These are phyloP conservation scores for Trametes versicolor DNA, from an alignment of 1,284 basidiomycete genomes.

Conservation along the genomic window DNA sequence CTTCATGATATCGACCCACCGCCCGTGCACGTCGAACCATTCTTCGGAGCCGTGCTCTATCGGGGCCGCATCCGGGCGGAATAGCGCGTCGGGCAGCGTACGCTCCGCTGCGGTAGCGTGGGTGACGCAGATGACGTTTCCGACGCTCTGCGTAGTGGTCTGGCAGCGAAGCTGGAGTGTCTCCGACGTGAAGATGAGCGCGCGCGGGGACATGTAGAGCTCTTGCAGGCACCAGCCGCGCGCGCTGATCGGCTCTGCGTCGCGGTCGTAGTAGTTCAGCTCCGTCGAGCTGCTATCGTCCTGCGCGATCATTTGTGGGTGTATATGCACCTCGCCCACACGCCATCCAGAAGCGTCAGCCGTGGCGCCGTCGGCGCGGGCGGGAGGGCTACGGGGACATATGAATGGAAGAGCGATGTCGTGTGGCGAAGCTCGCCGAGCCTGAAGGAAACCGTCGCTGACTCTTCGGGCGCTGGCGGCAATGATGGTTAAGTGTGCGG, in stretches of 20 bases:
- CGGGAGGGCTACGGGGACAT: background rate
- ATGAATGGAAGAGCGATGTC: slow-evolving; percentile 25
- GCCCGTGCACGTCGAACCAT: slow-evolving; percentile 10
- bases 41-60: slow-evolving; percentile 7
- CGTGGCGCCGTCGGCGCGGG: background rate
- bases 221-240: slow-evolving; percentile 32
- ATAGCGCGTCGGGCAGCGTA: slow-evolving; percentile 21
- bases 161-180: slow-evolving; percentile 29
- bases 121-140: slow-evolving; percentile 17
- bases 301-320: slow-evolving; percentile 15
- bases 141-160: slow-evolving; percentile 19
- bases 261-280: background rate
- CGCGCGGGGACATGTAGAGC: slow-evolving; percentile 23
- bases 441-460: slow-evolving; percentile 7
- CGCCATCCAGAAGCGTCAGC: background rate
- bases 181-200: slow-evolving; percentile 28
- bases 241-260: slow-evolving; percentile 17
- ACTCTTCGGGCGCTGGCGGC: slow-evolving; percentile 2
- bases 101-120: slow-evolving; percentile 2
- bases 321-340: slow-evolving; percentile 18
- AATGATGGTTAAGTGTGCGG: slow-evolving; percentile 11
- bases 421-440: background rate
- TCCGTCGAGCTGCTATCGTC: slow-evolving; percentile 14
- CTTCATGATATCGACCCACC: slow-evolving; percentile 22
- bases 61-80: slow-evolving; percentile 6